Evolutionary conservation across 495 filamentous ascomycete species (phyloP), one percentile per base, ranked within the genome.

Genomic region (Lophiostoma macrostomum): DNA sequence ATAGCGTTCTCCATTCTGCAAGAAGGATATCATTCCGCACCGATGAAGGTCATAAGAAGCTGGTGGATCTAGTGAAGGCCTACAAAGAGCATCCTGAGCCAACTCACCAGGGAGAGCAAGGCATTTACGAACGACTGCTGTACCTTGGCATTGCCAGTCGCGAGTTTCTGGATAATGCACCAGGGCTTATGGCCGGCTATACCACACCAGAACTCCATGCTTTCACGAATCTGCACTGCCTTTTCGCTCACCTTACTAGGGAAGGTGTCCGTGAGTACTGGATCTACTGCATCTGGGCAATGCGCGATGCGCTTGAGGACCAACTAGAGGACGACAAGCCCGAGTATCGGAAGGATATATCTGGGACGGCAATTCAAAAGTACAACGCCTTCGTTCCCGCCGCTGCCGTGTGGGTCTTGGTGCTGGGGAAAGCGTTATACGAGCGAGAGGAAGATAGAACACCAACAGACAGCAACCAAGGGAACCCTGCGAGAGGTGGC

Each of bases 181-280:
- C 58, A 7, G 48, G 53, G 2, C 32, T n/a, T 20, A 37, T 36
- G 22, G 30, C 47, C 11, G 53, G 48, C 5, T 53, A 41, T 14
- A 52, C 47, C 14, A 29, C 45, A 10, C 40, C 58, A 0, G 58
- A 62, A 32, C 28, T 35, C 20, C 46, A 57, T 36, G 58, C 58
- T n/a, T 62, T 32, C 37, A 23, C 58, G n/a, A 56, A 57, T 36
- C 4, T 45, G 12, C 43, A 62, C 25, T 56, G 45, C 47, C 57
- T 62, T 27, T 16, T 53, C 13, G 58, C 58, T 5, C 23, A 34
- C 5, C 32, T 62, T 0, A 57, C 53, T 2, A 29, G 20, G 16
- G 42, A 39, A 8, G 41, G 42, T 3, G 13, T 57, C 2, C 28
- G n/a, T 7, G 58, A 44, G 3, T 43, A 29, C 36, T 49, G 31